Base-by-base conservation (phyloP, 768 basidiomycete genomes). In the Obba rivulosa region DNA sequence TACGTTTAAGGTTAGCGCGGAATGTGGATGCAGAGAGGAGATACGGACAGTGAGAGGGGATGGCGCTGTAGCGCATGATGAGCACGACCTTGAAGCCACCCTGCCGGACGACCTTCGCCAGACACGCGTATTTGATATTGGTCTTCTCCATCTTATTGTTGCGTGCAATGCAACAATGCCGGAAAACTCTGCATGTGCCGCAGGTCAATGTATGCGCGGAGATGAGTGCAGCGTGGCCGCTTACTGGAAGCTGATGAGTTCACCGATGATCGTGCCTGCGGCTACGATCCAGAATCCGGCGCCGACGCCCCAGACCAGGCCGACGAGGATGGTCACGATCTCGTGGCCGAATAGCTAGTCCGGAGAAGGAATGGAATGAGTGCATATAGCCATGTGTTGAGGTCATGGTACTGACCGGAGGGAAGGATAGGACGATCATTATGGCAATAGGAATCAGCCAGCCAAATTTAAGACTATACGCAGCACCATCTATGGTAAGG, bases 281-380 rank as follows among this genome's bases (percentile, higher is more conserved):
- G 78, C 77, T 11, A 89, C 87, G 60, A 96, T 94, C 0, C 68
- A 92, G 57, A 95, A 94, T 2, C 92, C 92, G 20, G 77, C 62
- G 76, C 92, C 85, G 1, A 92, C 69, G 2, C 89, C 91, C 89
- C 90, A 95, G 2, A 95, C 87, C 36, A 94, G 64, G 13, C 93
- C 92, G 56, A 88, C 90, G 4, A 95, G 70, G 24, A 94, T 75
- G 20, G 89, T 87, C 34, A 95, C 73, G 48, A 95, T 86, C 71
- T 95, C 93, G 53, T 95, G 92, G 2, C 93, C 93, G 58, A 93
- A 93, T 13, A 94, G 78, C 77, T 87, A 13, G 5, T 31, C 13
- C 13, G 28, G 10, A 24, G 10, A 31, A 35, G 4, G 31, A 22
- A 31, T 16, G 22, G 28, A 2, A 37, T 46, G 18, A 21, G 16